Base-by-base conservation (phyloP, 305 asterid genomes). In the Salvia sclarea region DNA sequence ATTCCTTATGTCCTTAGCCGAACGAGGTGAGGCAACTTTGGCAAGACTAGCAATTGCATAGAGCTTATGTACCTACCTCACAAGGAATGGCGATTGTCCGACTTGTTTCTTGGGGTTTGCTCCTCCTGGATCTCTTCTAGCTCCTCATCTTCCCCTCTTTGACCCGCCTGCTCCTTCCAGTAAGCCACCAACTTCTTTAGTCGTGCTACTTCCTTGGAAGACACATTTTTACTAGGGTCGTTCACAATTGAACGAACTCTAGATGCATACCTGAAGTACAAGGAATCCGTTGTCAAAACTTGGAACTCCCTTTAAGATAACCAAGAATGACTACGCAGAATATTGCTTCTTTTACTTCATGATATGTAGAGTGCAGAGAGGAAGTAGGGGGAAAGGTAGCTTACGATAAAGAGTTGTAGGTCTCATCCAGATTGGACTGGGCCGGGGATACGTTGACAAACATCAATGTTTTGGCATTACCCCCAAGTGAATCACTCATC, bases 401-500 rank as follows among this genome's bases (percentile, higher is more conserved):
- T 10, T 86, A 94, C 97, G 76, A 80, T 60, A 93, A 76, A n/a
- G 98, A 93, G 84, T 93, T 93, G 93, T 93, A 83, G 68, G 86
- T 82, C 90, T 93, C 98, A 9, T 93, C 98, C 69, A 93, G 64
- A 79, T 91, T 94, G 2, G 98, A 94, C 76, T 94, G 96, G 9
- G 95, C 96, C 0, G 97, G 96, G 58, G 98, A 94, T 47, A 91
- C 74, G 72, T 94, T 94, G 14, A 94, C 99, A 61, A 91, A 89
- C 99, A 94, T 91, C 41, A 94, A 67, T 0, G 99, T 94, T 81
- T 94, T 94, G 6, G 99, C 98, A 76, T 94, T 94, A 8, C 98
- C 99, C 14, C 99, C 99, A 0, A 94, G 80, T 13, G 99, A 94
- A 77, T 94, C 99, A 40, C 98, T 94, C 97, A 94, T 94, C 85